These are phyloP conservation scores for Amanita polypyramis DNA, from an alignment of 768 basidiomycete genomes.

Conservation along the genomic window DNA sequence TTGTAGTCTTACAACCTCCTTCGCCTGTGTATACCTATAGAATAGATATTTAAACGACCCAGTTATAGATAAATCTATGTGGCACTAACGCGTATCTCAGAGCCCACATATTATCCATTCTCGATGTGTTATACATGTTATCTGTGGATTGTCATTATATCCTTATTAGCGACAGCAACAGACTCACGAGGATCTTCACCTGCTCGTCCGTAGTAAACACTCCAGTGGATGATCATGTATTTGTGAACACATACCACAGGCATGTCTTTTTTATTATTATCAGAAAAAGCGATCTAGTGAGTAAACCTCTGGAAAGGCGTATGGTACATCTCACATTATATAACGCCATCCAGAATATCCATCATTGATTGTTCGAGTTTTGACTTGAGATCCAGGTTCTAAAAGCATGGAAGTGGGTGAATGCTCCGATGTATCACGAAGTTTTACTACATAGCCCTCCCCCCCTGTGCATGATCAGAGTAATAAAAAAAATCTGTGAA, in stretches of 20 bases:
- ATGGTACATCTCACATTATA: slow-evolving; percentile 45
- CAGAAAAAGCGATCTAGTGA: background rate
- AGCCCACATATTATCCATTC: slow-evolving; percentile 65
- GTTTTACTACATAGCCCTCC: slow-evolving; percentile 71
- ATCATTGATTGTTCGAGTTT: slow-evolving; percentile 32
- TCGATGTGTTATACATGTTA: slow-evolving; percentile 30
- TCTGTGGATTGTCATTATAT: slow-evolving; percentile 13
- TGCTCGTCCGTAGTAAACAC: background rate
- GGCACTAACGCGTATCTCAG: slow-evolving; percentile 50
- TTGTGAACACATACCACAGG: slow-evolving; percentile 35
- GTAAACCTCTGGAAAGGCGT: background rate
- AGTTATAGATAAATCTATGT: background rate
- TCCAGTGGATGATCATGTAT: background rate
- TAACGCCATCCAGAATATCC: slow-evolving; percentile 57
- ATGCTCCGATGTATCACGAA: slow-evolving; percentile 59
- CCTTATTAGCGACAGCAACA: background rate
- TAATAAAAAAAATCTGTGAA: background rate
- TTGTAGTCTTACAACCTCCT: slow-evolving; percentile 54
- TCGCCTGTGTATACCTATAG: slow-evolving; percentile 50
- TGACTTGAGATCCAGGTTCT: slow-evolving; percentile 60
- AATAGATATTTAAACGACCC: slow-evolving; percentile 8
- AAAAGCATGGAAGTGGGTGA: slow-evolving; percentile 67
- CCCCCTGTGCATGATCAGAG: slow-evolving; percentile 33
- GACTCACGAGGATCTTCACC: slow-evolving; percentile 7
- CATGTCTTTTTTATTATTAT: slow-evolving; percentile 28